Evolutionary conservation across 1,139 yeast genomes (phyloP).

Genomic region (Petasospora rhodanensis): DNA sequence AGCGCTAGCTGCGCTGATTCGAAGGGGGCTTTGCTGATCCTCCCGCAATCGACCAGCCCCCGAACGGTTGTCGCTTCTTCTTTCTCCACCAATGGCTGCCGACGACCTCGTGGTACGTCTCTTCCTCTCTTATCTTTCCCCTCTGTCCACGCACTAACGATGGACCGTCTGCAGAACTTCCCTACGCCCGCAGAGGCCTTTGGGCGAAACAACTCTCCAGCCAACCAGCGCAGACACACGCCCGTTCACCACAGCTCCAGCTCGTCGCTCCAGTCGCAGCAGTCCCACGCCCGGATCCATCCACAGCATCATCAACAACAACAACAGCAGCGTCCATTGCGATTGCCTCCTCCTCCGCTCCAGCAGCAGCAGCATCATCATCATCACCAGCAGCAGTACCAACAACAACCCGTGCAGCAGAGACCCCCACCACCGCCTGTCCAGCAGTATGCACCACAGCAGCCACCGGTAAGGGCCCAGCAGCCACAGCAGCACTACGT

Average conservation of each 20-base stretch:
- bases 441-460: not conserved
- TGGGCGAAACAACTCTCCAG: conserved; percentile 16
- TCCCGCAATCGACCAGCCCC: too few relatives aligned
- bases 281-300: not conserved
- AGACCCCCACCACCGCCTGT: not conserved
- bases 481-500: conserved; percentile 7
- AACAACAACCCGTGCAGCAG: conserved; percentile 3
- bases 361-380: conserved; percentile 3
- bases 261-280: conserved; percentile 4
- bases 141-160: conserved; percentile 1
- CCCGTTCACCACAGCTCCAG: conserved; percentile 3
- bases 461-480: too few relatives aligned
- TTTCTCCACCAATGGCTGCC: conserved; percentile 16
- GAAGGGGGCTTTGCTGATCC: conserved; percentile 1
- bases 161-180: conserved; percentile 19
- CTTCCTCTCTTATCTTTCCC: not conserved
- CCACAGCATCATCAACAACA: too few relatives aligned
- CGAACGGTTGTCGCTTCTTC: too few relatives aligned
- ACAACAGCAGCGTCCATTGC: too few relatives aligned
- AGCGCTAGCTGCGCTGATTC: too few relatives aligned
- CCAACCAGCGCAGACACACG: conserved; percentile 7
- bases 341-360: conserved; percentile 4
- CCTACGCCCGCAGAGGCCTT: conserved; percentile 31
- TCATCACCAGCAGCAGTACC: conserved; percentile 10
- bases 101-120: conserved; percentile 23